Percentiles rank a stretch among this genome's conserved stretches.
phyloP scores from a whole-genome alignment of 1,284 basidiomycete genomes.

The Tylopilus sp. region DNA sequence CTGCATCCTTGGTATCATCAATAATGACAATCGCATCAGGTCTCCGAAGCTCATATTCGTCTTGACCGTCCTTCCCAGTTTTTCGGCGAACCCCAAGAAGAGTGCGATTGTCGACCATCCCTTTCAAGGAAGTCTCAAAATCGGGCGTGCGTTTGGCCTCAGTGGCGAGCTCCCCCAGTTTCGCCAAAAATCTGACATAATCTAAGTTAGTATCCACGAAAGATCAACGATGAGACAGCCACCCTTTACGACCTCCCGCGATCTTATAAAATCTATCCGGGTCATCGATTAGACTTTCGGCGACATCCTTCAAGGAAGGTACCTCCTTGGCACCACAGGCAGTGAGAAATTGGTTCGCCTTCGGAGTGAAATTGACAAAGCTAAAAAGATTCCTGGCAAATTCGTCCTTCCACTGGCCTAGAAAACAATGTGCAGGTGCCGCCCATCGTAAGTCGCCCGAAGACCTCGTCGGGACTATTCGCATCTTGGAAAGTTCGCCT shows the following conservation, averaged over 20 bases:
- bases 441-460: not conserved
- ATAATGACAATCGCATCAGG: not conserved
- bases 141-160: not conserved
- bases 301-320: constrained; percentile 44
- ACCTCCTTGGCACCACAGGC: constrained; percentile 91
- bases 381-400: constrained; percentile 82
- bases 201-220: not conserved
- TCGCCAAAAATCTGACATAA: not conserved
- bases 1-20: not conserved
- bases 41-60: not conserved
- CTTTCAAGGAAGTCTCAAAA: not conserved
- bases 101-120: not conserved
- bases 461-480: constrained; percentile 14
- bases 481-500: constrained; percentile 6
- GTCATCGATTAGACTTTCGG: constrained; percentile 52
- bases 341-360: constrained; percentile 85
- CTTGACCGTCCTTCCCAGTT: not conserved
- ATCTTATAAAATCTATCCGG: constrained; percentile 15
- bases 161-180: not conserved
- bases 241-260: constrained; percentile 14
- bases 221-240: not conserved
- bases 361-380: constrained; percentile 88
- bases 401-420: constrained; percentile 1
- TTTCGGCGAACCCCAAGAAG: not conserved
- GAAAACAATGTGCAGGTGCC: constrained; percentile 17